Evolutionary conservation across 257 asterid genomes (phyloP).

Genomic region (Solanum medicagineum): DNA sequence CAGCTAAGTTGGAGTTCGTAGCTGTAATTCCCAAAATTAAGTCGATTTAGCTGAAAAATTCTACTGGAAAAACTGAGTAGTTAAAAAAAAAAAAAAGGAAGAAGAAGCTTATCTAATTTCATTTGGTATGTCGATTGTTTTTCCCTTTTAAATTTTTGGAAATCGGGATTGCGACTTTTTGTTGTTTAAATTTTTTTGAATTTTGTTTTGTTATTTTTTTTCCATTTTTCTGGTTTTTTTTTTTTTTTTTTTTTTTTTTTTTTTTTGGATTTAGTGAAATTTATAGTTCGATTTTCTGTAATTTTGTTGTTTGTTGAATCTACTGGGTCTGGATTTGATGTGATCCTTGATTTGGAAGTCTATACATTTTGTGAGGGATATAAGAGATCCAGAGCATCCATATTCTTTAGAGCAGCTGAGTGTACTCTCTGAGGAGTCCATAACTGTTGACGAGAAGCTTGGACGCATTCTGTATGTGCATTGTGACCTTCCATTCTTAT

Average conservation of each 20-base stretch:
- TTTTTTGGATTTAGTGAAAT: neutral
- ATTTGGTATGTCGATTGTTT: neutral
- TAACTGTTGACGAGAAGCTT: conserved; percentile 74
- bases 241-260: too few species aligned
- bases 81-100: neutral
- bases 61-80: neutral
- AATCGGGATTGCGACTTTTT: neutral
- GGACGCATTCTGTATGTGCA: conserved; percentile 67
- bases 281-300: neutral
- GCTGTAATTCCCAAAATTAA: neutral
- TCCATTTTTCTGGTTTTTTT: too few species aligned
- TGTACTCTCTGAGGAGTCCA: conserved; percentile 81
- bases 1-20: neutral
- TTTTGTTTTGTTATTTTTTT: neutral
- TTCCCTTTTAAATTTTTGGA: neutral
- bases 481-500: neutral
- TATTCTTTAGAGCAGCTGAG: conserved; percentile 90
- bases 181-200: neutral
- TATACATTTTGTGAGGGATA: conserved; percentile 68
- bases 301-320: neutral
- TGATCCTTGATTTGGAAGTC: conserved; percentile 37
- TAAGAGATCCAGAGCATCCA: conserved; percentile 96
- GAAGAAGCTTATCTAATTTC: neutral
- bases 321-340: neutral
- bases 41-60: neutral